These are phyloP conservation scores for Pichia nanzhaoensis DNA, from an alignment of 805 yeast genomes.

Conservation along the genomic window DNA sequence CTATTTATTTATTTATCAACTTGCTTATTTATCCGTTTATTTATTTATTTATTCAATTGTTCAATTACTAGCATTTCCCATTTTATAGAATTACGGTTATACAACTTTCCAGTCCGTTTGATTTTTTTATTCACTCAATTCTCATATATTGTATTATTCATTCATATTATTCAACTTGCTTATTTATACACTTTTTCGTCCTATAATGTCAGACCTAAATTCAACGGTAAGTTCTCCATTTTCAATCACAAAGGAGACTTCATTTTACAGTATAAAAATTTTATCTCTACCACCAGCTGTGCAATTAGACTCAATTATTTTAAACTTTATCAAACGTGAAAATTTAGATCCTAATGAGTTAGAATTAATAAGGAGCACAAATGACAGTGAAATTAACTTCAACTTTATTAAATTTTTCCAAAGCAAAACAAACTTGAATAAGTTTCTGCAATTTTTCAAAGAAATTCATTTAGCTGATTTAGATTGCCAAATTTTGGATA, in stretches of 20 bases:
- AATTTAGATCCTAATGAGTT: constrained; percentile 13
- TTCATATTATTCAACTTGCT: too few relatives aligned
- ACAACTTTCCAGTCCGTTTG: too few relatives aligned
- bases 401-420: constrained; percentile 19
- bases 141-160: too few relatives aligned
- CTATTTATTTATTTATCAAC: too few relatives aligned
- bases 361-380: constrained; percentile 18
- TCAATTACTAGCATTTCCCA: too few relatives aligned
- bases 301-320: constrained; percentile 15
- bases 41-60: too few relatives aligned
- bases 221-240: too few relatives aligned
- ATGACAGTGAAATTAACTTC: constrained; percentile 10
- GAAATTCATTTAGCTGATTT: constrained; percentile 7
- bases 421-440: constrained; percentile 11
- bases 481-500: constrained; percentile 15
- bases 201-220: neutral
- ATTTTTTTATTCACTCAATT: too few relatives aligned
- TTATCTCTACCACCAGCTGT: constrained; percentile 2
- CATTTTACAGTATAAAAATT: constrained; percentile 2
- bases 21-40: too few relatives aligned
- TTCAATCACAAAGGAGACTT: too few relatives aligned
- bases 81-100: too few relatives aligned
- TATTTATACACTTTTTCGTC: too few relatives aligned
- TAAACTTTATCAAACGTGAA: constrained; percentile 14
- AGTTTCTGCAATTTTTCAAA: constrained; percentile 13